These are phyloP conservation scores for Sporothrix dimorphospora DNA, from an alignment of 2,329 filamentous ascomycete species.

Conservation along the genomic window DNA sequence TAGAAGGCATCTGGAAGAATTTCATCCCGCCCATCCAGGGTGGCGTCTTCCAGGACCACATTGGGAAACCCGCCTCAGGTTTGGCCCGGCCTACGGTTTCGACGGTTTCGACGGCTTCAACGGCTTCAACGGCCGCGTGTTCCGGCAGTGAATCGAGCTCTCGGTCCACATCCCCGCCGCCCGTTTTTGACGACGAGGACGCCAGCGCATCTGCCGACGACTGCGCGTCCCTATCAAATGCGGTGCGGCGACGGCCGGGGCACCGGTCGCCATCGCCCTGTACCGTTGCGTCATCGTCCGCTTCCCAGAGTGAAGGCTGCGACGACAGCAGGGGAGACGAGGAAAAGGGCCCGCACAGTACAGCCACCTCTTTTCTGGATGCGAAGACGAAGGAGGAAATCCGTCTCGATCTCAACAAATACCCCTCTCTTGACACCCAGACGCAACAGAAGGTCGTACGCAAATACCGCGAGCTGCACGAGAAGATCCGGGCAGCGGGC, in stretches of 20 bases:
- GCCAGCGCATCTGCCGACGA: slow-evolving; percentile 8
- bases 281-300: slow-evolving; percentile 58
- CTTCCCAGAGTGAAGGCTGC: not conserved
- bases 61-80: slow-evolving; percentile 32
- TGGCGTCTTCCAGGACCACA: slow-evolving; percentile 65
- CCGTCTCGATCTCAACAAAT: slow-evolving; percentile 74
- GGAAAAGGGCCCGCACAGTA: slow-evolving; percentile 40
- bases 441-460: slow-evolving; percentile 76
- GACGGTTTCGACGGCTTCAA: not conserved
- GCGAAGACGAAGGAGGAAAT: slow-evolving; percentile 74
- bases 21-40: slow-evolving; percentile 92
- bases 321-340: slow-evolving; percentile 32
- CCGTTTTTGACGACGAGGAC: slow-evolving; percentile 51
- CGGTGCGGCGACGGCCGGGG: not conserved
- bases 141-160: slow-evolving; percentile 32
- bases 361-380: slow-evolving; percentile 66
- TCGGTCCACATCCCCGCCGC: slow-evolving; percentile 48
- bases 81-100: not conserved
- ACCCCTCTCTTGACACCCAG: slow-evolving; percentile 72
- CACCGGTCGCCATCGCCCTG: slow-evolving; percentile 49
- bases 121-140: slow-evolving; percentile 34
- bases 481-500: slow-evolving; percentile 71
- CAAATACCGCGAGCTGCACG: slow-evolving; percentile 80
- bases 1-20: slow-evolving; percentile 83
- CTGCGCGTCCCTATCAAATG: not conserved